These are phyloP conservation scores for Coelastrella sp. DNA, from an alignment of 139 green algal species.

Conservation along the genomic window DNA sequence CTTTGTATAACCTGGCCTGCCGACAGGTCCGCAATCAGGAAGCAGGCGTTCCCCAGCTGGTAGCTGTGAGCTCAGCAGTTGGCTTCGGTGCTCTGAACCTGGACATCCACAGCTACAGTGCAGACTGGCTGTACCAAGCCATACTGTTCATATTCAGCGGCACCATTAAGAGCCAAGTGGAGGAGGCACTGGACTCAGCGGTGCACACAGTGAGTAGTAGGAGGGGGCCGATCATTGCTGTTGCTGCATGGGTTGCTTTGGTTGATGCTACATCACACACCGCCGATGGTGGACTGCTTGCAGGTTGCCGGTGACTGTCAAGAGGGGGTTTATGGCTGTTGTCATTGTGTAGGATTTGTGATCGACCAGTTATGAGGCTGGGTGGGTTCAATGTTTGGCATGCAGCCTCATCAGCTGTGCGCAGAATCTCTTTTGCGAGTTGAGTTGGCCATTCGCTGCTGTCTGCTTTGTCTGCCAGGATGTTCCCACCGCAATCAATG, in stretches of 20 bases:
- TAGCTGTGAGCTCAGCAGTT: slow-evolving; percentile 31
- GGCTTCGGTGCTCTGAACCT: slow-evolving; percentile 47
- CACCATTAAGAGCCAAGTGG: slow-evolving; percentile 40
- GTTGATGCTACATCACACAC: too few relatives aligned
- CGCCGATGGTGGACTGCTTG: too few relatives aligned
- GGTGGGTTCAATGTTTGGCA: too few relatives aligned
- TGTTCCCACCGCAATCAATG: slow-evolving; percentile 48
- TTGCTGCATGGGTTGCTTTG: too few relatives aligned
- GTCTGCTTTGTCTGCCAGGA: slow-evolving; percentile 15
- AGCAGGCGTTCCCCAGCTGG: slow-evolving; percentile 39
- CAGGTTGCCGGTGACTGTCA: too few relatives aligned
- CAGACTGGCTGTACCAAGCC: slow-evolving; percentile 57
- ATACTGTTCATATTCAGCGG: slow-evolving; percentile 53
- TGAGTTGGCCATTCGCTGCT: not conserved
- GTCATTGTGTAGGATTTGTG: too few relatives aligned
- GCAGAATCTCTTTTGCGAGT: not conserved
- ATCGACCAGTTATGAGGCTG: too few relatives aligned
- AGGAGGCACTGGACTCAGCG: slow-evolving; percentile 38
- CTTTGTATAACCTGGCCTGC: too few relatives aligned
- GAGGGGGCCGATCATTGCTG: not conserved
- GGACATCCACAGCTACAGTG: slow-evolving; percentile 29
- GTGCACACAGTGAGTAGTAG: slow-evolving; percentile 36
- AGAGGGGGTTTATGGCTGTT: too few relatives aligned
- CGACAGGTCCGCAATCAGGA: slow-evolving; percentile 51
- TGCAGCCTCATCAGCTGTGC: too few relatives aligned